Evolutionary conservation across 306 rosid genomes (phyloP).

Genomic region (Myrica gale): DNA sequence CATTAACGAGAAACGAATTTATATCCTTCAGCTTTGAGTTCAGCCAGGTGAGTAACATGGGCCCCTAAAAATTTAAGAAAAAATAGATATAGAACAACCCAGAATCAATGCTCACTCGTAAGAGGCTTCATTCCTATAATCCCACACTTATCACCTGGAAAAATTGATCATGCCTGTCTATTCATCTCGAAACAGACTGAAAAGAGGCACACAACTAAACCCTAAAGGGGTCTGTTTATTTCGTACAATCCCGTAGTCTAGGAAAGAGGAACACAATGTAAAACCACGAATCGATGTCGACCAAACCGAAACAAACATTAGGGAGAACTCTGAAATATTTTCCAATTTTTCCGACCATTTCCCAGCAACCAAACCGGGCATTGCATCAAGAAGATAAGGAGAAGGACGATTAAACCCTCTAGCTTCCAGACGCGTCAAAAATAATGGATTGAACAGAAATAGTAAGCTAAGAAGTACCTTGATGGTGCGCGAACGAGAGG

Average conservation of each 20-base stretch:
- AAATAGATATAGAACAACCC: neutral
- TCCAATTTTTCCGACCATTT: constrained; percentile 9
- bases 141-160: constrained; percentile 6
- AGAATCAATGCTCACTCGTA: neutral
- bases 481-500: constrained; percentile 47
- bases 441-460: neutral
- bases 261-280: neutral
- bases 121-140: constrained; percentile 15
- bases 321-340: constrained; percentile 12
- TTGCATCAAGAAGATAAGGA: neutral
- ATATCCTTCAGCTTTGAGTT: constrained; percentile 10
- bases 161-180: constrained; percentile 5
- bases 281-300: constrained; percentile 1
- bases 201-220: constrained; percentile 1
- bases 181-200: constrained; percentile 20
- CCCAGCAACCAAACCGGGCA: constrained; percentile 32
- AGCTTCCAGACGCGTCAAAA: neutral
- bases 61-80: neutral
- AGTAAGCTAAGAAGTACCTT: constrained; percentile 38
- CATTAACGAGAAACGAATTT: neutral
- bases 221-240: neutral
- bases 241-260: neutral
- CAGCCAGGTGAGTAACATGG: neutral
- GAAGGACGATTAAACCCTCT: constrained; percentile 9
- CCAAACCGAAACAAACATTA: neutral